These are phyloP conservation scores for Saccharomycopsis vini DNA, from an alignment of 805 yeast genomes.

Conservation along the genomic window DNA sequence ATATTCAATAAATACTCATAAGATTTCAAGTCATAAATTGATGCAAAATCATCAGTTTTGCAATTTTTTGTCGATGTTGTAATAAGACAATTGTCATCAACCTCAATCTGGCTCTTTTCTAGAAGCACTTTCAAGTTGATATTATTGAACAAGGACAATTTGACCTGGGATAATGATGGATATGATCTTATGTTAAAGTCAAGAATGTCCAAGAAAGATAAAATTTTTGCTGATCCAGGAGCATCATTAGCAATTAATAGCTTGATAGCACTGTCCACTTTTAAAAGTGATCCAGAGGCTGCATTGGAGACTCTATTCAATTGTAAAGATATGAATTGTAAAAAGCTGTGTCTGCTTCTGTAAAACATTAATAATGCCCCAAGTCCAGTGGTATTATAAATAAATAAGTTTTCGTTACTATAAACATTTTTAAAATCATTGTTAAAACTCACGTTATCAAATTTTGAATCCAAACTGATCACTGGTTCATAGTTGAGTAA, in stretches of 20 bases:
- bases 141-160: not conserved
- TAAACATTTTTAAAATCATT: conserved; percentile 2
- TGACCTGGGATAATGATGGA: not conserved
- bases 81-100: too few species aligned
- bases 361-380: conserved; percentile 55
- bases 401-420: conserved; percentile 21
- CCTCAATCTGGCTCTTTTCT: too few species aligned
- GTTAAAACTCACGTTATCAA: conserved; percentile 2
- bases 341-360: conserved; percentile 47
- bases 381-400: conserved; percentile 20
- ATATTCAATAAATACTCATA: conserved; percentile 9
- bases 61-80: too few species aligned
- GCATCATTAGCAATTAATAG: conserved; percentile 50
- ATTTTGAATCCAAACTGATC: conserved; percentile 6
- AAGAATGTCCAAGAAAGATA: conserved; percentile 62
- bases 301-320: conserved; percentile 45
- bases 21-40: not conserved
- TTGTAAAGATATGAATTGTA: conserved; percentile 64
- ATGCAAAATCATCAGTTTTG: not conserved
- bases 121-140: not conserved
- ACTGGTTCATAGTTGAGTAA: conserved; percentile 3
- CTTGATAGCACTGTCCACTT: conserved; percentile 43
- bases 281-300: conserved; percentile 36
- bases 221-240: conserved; percentile 61
- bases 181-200: conserved; percentile 42